Percentiles rank a stretch among this genome's conserved stretches.
Evolutionary conservation across 306 rosid genomes (phyloP).

Genomic region (Psophocarpus tetragonolobus): DNA sequence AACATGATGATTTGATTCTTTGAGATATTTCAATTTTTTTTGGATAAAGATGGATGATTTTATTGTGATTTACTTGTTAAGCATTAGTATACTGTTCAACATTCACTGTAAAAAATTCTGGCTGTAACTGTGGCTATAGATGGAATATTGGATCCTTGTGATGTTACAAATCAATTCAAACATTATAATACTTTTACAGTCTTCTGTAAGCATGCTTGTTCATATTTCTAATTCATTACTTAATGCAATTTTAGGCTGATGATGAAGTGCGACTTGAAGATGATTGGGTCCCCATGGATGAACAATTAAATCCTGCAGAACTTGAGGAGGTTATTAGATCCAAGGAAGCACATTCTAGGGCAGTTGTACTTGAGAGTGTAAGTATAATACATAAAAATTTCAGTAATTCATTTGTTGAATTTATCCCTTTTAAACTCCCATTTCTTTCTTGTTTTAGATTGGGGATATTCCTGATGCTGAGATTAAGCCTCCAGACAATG

Average conservation of each 20-base stretch:
- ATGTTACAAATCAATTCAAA: not conserved
- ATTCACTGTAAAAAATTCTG: not conserved
- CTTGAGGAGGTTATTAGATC: conserved; percentile 83
- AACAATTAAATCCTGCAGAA: conserved; percentile 69
- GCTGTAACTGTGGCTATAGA: conserved; percentile 9
- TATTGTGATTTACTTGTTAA: conserved; percentile 15
- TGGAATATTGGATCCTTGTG: conserved; percentile 14
- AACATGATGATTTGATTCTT: conserved; percentile 20
- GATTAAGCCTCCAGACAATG: conserved; percentile 90
- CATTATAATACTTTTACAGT: conserved; percentile 10
- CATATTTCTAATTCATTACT: conserved; percentile 26
- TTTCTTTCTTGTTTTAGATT: conserved; percentile 55
- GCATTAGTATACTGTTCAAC: not conserved
- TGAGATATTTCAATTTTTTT: not conserved
- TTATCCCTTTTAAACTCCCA: not conserved
- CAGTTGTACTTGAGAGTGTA: conserved; percentile 97
- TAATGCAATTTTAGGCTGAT: conserved; percentile 57
- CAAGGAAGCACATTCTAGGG: conserved; percentile 90
- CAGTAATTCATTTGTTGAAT: conserved; percentile 4
- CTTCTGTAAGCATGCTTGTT: conserved; percentile 21
- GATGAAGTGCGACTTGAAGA: conserved; percentile 92
- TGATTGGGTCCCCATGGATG: conserved; percentile 98
- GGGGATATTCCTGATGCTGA: conserved; percentile 99
- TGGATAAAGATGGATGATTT: not conserved
- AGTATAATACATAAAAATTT: conserved; percentile 35